These are phyloP conservation scores for Phyllosticta citrichinensis DNA, from an alignment of 2,329 filamentous ascomycete species.

Conservation along the genomic window DNA sequence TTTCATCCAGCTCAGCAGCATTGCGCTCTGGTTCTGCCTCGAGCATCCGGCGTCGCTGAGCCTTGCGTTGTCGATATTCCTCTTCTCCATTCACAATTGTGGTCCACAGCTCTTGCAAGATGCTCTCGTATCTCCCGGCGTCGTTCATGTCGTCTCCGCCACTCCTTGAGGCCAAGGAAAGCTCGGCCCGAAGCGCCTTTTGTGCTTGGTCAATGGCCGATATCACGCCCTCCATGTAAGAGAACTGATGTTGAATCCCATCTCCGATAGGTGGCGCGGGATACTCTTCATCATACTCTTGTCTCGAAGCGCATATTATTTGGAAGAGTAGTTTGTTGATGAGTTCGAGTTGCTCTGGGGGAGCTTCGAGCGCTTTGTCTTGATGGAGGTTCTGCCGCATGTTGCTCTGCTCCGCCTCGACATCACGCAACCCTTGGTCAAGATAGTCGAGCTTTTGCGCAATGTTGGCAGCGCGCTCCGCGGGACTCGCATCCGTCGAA, in stretches of 20 bases:
- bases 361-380: conserved; percentile 28
- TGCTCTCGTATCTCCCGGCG: conserved; percentile 15
- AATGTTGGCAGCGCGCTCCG: conserved; percentile 19
- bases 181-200: neutral
- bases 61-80: conserved; percentile 29
- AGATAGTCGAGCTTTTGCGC: conserved; percentile 60
- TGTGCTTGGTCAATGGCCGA: conserved; percentile 27
- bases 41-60: conserved; percentile 22
- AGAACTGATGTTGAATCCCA: conserved; percentile 56
- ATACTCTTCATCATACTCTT: conserved; percentile 38
- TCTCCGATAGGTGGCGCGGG: conserved; percentile 42
- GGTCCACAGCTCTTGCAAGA: conserved; percentile 38
- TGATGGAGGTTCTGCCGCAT: conserved; percentile 11
- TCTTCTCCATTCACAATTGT: conserved; percentile 37
- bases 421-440: conserved; percentile 51
- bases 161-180: neutral
- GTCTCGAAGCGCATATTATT: conserved; percentile 36
- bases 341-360: conserved; percentile 21
- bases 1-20: conserved; percentile 46
- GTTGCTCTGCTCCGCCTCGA: conserved; percentile 47
- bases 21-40: conserved; percentile 44
- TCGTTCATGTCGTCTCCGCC: conserved; percentile 10
- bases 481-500: conserved; percentile 12
- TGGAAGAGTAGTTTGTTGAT: conserved; percentile 55
- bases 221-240: conserved; percentile 55